phyloP scores from a whole-genome alignment of 371 early-diverging fungal species.

The Mortierella sp. region DNA sequence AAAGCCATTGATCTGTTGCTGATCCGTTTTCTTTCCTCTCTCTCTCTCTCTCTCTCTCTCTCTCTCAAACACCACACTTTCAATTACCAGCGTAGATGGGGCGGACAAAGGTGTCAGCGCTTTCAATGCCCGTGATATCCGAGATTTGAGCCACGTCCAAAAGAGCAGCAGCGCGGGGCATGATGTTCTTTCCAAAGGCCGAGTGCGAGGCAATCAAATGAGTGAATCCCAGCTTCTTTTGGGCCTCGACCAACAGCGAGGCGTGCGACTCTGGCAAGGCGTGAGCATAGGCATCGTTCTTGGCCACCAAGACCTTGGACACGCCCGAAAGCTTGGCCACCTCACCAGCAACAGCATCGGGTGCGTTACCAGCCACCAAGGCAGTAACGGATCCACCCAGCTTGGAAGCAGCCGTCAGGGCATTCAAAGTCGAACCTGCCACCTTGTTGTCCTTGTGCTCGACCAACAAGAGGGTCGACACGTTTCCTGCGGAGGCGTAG shows the following conservation, averaged over 20 bases:
- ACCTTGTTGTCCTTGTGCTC: slow-evolving; percentile 88
- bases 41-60: background rate
- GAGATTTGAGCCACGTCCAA: slow-evolving; percentile 92
- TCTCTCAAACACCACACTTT: background rate
- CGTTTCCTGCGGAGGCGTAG: slow-evolving; percentile 68
- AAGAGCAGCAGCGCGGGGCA: slow-evolving; percentile 94
- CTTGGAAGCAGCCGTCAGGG: slow-evolving; percentile 88
- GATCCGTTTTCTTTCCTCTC: background rate
- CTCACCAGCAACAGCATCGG: slow-evolving; percentile 77
- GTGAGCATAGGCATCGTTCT: slow-evolving; percentile 82
- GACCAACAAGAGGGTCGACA: slow-evolving; percentile 85
- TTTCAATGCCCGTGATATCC: slow-evolving; percentile 85
- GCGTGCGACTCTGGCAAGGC: slow-evolving; percentile 86
- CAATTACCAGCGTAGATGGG: slow-evolving; percentile 87
- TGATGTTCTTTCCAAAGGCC: slow-evolving; percentile 92
- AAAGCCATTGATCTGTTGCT: background rate
- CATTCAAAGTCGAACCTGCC: slow-evolving; percentile 83
- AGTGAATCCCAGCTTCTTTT: slow-evolving; percentile 78
- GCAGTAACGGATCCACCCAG: slow-evolving; percentile 87
- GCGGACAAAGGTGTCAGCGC: slow-evolving; percentile 92
- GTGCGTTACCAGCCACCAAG: slow-evolving; percentile 85
- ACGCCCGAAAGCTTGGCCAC: slow-evolving; percentile 81
- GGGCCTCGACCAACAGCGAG: slow-evolving; percentile 78
- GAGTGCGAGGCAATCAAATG: slow-evolving; percentile 91
- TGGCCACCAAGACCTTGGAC: slow-evolving; percentile 86